A percentile compares a stretch with the other conserved stretches of the same genome.
phyloP scores from a whole-genome alignment of 805 yeast genomes.

The Candida wancherniae region DNA sequence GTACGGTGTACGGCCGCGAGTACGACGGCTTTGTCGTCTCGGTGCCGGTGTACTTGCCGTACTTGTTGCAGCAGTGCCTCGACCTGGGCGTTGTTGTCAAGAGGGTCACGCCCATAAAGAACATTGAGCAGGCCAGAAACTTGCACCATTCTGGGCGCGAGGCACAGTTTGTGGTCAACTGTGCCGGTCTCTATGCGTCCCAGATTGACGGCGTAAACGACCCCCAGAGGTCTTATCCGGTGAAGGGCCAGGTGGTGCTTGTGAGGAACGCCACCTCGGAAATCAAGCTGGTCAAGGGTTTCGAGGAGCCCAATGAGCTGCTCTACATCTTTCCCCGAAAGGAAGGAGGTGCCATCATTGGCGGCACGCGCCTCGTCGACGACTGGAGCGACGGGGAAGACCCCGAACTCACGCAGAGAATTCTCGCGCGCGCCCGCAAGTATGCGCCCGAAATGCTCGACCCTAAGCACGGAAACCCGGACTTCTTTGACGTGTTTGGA shows the following conservation, averaged over 20 bases:
- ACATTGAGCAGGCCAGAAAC: constrained; percentile 44
- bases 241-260: constrained; percentile 57
- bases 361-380: constrained; percentile 41
- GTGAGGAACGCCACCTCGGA: constrained; percentile 39
- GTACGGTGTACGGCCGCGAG: constrained; percentile 39
- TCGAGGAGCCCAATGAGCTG: constrained; percentile 37
- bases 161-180: constrained; percentile 52
- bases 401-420: constrained; percentile 42
- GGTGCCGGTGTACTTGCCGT: constrained; percentile 52
- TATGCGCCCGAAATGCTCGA: constrained; percentile 38
- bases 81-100: constrained; percentile 45
- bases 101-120: constrained; percentile 34
- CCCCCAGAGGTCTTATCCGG: constrained; percentile 37
- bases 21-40: constrained; percentile 57
- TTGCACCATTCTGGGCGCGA: constrained; percentile 10
- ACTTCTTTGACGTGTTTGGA: constrained; percentile 25
- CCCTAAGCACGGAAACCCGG: constrained; percentile 22
- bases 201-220: constrained; percentile 45
- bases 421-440: constrained; percentile 40
- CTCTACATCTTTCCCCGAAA: constrained; percentile 64
- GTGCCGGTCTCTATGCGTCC: constrained; percentile 50
- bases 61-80: constrained; percentile 42
- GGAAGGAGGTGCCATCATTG: constrained; percentile 59
- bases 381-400: constrained; percentile 24
- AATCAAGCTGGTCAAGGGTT: constrained; percentile 31